Percentiles rank a stretch among this genome's conserved stretches.
phyloP scores from a whole-genome alignment of 352 stramenopile genomes.

The Blastocystis sp. region DNA sequence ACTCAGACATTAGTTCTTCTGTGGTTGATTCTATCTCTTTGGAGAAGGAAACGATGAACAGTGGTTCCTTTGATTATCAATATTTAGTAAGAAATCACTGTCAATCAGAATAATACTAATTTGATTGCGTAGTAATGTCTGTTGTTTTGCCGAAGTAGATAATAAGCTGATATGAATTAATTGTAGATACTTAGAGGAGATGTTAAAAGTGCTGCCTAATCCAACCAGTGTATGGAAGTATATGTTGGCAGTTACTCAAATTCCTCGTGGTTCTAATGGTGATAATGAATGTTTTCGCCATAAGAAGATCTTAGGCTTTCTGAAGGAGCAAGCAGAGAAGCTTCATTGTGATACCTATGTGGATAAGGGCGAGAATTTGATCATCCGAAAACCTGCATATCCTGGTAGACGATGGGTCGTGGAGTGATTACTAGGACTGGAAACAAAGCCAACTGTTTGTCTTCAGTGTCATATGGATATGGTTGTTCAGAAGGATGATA shows the following conservation, averaged over 20 bases:
- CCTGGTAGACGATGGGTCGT: background rate
- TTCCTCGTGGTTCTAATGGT: constrained; percentile 51
- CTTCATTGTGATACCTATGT: constrained; percentile 17
- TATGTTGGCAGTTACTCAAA: constrained; percentile 38
- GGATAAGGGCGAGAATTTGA: constrained; percentile 29
- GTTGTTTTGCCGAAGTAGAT: constrained; percentile 1
- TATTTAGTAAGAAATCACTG: background rate
- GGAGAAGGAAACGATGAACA: background rate
- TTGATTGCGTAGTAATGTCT: background rate
- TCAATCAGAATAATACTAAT: background rate
- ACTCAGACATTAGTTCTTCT: constrained; percentile 36
- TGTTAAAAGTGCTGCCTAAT: constrained; percentile 12
- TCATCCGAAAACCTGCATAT: constrained; percentile 42
- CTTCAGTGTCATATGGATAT: constrained; percentile 59
- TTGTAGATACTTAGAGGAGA: constrained; percentile 32
- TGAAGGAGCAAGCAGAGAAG: constrained; percentile 36
- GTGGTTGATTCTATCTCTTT: background rate
- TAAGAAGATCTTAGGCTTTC: constrained; percentile 9
- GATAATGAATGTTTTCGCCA: constrained; percentile 31
- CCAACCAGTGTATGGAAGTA: constrained; percentile 35
- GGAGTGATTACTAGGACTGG: background rate
- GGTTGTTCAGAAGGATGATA: constrained; percentile 50
- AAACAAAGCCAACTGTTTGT: constrained; percentile 37
- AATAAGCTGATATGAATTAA: background rate
- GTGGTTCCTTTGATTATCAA: background rate